phyloP scores from a whole-genome alignment of 1,139 yeast genomes.

The Saccharomyces hybrid region DNA sequence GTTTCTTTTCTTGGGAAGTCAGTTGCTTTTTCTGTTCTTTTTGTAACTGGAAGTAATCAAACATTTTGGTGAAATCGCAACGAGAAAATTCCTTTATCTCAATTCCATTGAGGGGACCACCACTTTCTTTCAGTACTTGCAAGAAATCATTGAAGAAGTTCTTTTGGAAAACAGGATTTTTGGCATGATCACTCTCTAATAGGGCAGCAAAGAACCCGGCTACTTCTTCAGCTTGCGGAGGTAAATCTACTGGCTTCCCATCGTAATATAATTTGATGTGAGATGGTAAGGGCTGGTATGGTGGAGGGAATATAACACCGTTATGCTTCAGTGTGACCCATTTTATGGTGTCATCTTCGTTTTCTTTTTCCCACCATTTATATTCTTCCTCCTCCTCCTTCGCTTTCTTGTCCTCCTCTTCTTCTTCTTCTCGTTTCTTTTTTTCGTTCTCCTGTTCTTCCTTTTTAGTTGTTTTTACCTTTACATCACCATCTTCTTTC shows the following conservation, averaged over 20 bases:
- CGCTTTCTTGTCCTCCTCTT: slow-evolving; percentile 34
- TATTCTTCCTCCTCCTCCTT: slow-evolving; percentile 40
- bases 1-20: slow-evolving; percentile 66
- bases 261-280: slow-evolving; percentile 69
- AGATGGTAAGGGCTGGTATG: slow-evolving; percentile 79
- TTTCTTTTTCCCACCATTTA: slow-evolving; percentile 73
- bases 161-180: slow-evolving; percentile 75
- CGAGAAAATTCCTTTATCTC: slow-evolving; percentile 53
- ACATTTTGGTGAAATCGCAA: slow-evolving; percentile 75
- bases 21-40: slow-evolving; percentile 67
- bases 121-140: slow-evolving; percentile 58
- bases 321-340: slow-evolving; percentile 84
- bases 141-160: slow-evolving; percentile 80
- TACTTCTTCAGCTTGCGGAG: slow-evolving; percentile 85
- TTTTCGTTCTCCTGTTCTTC: slow-evolving; percentile 1
- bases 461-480: neutral
- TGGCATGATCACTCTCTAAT: slow-evolving; percentile 81
- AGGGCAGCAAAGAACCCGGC: slow-evolving; percentile 93
- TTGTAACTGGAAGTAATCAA: slow-evolving; percentile 58
- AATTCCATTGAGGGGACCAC: slow-evolving; percentile 47
- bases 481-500: slow-evolving; percentile 1
- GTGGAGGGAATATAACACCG: slow-evolving; percentile 92
- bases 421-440: slow-evolving; percentile 8
- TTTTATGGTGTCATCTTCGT: slow-evolving; percentile 64
- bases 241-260: slow-evolving; percentile 64